Base-by-base conservation (phyloP, 2,329 filamentous ascomycete species). In the Ophiosphaerella narmari region DNA sequence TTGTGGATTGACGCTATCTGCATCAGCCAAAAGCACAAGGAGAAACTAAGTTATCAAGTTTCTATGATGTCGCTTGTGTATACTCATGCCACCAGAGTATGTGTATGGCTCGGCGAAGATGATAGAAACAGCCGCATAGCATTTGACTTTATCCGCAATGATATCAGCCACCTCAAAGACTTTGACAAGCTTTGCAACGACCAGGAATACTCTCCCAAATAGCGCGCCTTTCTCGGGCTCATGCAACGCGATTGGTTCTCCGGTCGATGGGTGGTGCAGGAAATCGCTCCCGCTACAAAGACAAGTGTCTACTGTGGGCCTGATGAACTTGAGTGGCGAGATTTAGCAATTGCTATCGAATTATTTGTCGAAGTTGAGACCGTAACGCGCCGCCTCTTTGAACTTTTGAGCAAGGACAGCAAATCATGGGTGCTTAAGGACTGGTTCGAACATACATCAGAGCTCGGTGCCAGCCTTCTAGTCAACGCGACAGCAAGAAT, bases 201-300 rank as follows among this genome's bases (percentile, higher is more conserved):
- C 11, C n/a, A 33, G 6, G 40, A 21, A 12, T 13, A 33, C 34
- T 16, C 29, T 6, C 29, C 29, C 7, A 43, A 43, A 16, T 66
- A 66, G 76, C 42, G 53, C 2, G 61, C 68, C 0, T 42, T 78
- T 1, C 50, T 74, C 3, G 46, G 51, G 5, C 50, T 78, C 2
- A 76, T 78, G 61, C 60, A 72, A 42, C 59, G 74, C 6, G 56
- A 60, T 2, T 78, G 75, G 67, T 65, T 76, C 50, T 72, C 66
- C 39, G 60, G 74, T 5, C 69, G 75, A 0, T 78, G 75, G 76
- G 72, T 78, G 3, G 68, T 78, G 0, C 75, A 78, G 54, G 76
- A 78, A 55, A 71, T 78, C 14, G 68, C 71, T 0, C 62, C 75
- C 18, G 74, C 75, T 0, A 54, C 52, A 23, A 50, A 54, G 4